phyloP scores from a whole-genome alignment of 2,329 filamentous ascomycete species.

The Epichloe sylvatica region DNA sequence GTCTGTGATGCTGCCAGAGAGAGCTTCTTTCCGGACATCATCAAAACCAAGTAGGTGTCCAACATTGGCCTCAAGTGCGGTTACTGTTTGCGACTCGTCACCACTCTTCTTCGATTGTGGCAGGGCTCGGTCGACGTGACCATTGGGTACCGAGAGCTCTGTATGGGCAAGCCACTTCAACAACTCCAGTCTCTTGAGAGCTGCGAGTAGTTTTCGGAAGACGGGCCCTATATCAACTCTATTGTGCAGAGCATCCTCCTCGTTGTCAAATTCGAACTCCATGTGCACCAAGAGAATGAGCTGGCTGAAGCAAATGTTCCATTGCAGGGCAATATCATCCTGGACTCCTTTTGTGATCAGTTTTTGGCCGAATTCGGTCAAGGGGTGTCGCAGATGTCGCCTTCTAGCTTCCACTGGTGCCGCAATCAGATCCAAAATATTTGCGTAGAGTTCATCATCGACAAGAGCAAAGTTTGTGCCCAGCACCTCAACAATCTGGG shows the following conservation, averaged over 20 bases:
- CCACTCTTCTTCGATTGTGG: conserved; percentile 25
- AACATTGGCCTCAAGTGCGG: conserved; percentile 45
- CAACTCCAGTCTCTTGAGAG: conserved; percentile 62
- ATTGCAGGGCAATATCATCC: conserved; percentile 61
- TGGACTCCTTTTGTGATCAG: conserved; percentile 63
- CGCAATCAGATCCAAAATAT: conserved; percentile 33
- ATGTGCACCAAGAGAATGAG: conserved; percentile 75
- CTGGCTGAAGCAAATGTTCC: conserved; percentile 66
- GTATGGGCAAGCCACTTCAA: conserved; percentile 53
- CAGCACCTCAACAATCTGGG: conserved; percentile 53
- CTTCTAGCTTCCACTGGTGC: conserved; percentile 31
- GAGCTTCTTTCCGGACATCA: conserved; percentile 33
- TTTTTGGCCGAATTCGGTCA: conserved; percentile 65
- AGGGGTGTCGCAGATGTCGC: conserved; percentile 33
- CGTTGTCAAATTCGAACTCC: conserved; percentile 65
- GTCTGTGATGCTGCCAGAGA: conserved; percentile 49
- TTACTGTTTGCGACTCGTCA: conserved; percentile 37
- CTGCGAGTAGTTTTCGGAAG: conserved; percentile 54
- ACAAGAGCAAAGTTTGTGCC: conserved; percentile 50
- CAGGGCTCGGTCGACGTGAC: conserved; percentile 22
- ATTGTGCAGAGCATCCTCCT: conserved; percentile 49
- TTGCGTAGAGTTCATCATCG: conserved; percentile 39
- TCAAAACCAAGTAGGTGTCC: conserved; percentile 50
- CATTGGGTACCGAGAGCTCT: conserved; percentile 37
- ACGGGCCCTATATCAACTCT: conserved; percentile 53